Evolutionary conservation across 495 filamentous ascomycete genomes (phyloP).

Genomic region (Xylaria telfairii): DNA sequence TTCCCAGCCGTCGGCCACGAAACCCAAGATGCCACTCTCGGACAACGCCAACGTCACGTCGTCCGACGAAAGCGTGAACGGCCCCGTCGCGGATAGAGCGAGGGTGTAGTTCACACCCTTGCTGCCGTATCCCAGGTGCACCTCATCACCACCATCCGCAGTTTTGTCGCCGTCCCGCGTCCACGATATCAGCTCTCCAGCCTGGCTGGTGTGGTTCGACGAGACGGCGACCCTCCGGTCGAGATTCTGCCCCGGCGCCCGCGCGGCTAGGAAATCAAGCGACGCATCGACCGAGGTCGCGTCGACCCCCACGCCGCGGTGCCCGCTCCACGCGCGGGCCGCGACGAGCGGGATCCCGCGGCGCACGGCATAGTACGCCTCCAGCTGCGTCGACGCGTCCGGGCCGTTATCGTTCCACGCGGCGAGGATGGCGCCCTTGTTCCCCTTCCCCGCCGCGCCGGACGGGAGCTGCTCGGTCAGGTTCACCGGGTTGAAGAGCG

Average conservation of each 20-base stretch:
- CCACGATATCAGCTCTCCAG: conserved; percentile 21
- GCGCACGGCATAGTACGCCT: conserved; percentile 60
- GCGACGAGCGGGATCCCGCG: conserved; percentile 54
- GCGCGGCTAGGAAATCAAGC: conserved; percentile 45
- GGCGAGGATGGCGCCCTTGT: conserved; percentile 58
- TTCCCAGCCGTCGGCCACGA: conserved; percentile 54
- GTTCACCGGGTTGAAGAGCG: conserved; percentile 56
- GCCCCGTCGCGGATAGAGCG: conserved; percentile 43
- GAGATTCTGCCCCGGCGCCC: conserved; percentile 57
- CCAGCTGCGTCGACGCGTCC: conserved; percentile 61
- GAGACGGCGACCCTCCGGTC: conserved; percentile 43
- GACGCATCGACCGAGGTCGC: conserved; percentile 18
- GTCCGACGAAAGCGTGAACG: conserved; percentile 49
- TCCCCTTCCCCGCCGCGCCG: conserved; percentile 31
- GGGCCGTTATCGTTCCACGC: conserved; percentile 65
- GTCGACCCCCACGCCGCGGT: conserved; percentile 43
- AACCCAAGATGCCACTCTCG: conserved; percentile 43
- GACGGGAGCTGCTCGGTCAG: conserved; percentile 43
- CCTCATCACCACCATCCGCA: background rate
- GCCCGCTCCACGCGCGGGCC: conserved; percentile 51
- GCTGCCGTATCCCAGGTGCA: conserved; percentile 47
- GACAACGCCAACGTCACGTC: conserved; percentile 46
- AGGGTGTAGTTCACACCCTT: conserved; percentile 62
- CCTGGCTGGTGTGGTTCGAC: background rate
- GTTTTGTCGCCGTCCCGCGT: background rate